These are phyloP conservation scores for Nicotiana otophora DNA, from an alignment of 257 asterid species.

Conservation along the genomic window DNA sequence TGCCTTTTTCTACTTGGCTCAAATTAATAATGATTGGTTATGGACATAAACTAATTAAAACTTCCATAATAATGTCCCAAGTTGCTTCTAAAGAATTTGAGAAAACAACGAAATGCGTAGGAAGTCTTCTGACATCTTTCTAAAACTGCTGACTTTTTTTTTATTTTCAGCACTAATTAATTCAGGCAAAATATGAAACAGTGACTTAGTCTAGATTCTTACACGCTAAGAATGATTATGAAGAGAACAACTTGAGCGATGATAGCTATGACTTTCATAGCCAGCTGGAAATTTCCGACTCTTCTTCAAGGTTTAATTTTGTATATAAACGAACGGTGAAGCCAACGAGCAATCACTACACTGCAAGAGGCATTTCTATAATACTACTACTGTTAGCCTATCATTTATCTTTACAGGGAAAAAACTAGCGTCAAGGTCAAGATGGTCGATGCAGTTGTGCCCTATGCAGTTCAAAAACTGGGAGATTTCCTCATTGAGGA, in stretches of 20 bases:
- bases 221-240: not conserved
- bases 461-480: slow-evolving; percentile 1
- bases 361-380: not conserved
- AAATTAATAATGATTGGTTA: not conserved
- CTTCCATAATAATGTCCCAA: not conserved
- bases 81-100: not conserved
- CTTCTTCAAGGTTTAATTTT: not conserved
- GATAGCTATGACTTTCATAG: not conserved
- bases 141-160: not conserved
- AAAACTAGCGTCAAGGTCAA: not conserved
- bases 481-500: not conserved
- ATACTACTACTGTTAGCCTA: not conserved
- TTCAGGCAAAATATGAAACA: not conserved
- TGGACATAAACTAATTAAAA: not conserved
- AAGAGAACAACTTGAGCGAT: not conserved
- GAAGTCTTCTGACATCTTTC: not conserved
- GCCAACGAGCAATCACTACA: not conserved
- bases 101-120: not conserved
- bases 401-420: not conserved
- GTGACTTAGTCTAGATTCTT: not conserved
- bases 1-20: not conserved
- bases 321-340: not conserved
- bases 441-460: not conserved
- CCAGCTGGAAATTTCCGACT: not conserved
- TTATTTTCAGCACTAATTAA: not conserved